Evolutionary conservation across 768 basidiomycete genomes (phyloP).

Genomic region (Exsudoporus frostii): DNA sequence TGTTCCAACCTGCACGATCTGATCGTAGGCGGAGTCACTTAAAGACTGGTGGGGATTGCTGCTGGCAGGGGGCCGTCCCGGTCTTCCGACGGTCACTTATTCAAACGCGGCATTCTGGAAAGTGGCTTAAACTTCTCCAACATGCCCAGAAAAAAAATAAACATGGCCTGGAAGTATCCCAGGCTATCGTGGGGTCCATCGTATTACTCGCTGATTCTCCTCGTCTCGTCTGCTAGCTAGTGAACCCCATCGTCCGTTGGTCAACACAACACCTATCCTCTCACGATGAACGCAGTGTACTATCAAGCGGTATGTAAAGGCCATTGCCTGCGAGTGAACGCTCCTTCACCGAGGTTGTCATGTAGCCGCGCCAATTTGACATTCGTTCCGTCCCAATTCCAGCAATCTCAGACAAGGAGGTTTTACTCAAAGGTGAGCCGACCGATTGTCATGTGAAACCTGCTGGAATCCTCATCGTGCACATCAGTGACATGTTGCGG

Average conservation of each 20-base stretch:
- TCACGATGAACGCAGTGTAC: slow-evolving; percentile 47
- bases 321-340: neutral
- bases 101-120: too few species aligned
- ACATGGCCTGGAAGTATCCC: slow-evolving; percentile 1
- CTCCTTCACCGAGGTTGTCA: neutral
- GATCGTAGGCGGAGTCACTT: too few species aligned
- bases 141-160: neutral
- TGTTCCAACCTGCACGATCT: too few species aligned
- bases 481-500: slow-evolving; percentile 38
- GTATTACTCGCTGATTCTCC: neutral
- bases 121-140: neutral
- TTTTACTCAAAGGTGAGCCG: slow-evolving; percentile 53
- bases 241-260: neutral
- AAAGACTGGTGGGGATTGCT: too few species aligned
- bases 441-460: neutral
- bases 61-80: neutral
- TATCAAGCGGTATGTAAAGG: slow-evolving; percentile 38
- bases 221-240: neutral
- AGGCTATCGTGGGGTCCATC: slow-evolving; percentile 4
- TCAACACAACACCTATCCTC: neutral
- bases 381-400: slow-evolving; percentile 52
- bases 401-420: slow-evolving; percentile 49
- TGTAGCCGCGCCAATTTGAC: slow-evolving; percentile 49
- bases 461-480: neutral
- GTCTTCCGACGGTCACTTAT: neutral